Evolutionary conservation across 2,329 filamentous ascomycete genomes (phyloP).

Genomic region (Colletotrichum musae): DNA sequence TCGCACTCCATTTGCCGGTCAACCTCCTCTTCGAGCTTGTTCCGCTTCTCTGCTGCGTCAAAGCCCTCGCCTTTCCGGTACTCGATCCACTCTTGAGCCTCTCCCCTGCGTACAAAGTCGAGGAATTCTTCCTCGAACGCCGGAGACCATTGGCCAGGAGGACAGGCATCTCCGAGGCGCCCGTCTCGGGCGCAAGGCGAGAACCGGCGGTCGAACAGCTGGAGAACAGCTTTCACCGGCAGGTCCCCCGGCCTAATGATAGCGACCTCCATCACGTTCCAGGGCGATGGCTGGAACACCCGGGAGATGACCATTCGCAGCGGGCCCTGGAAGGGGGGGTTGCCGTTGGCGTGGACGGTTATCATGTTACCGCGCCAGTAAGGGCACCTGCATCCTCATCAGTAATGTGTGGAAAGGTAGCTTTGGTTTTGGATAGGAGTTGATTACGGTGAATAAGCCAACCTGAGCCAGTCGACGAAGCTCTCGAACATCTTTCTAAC

Average conservation of each 20-base stretch:
- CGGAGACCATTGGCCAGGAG: conserved; percentile 24
- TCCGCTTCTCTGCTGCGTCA: not conserved
- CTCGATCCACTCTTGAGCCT: conserved; percentile 23
- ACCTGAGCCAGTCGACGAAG: conserved; percentile 26
- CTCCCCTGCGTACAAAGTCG: conserved; percentile 22
- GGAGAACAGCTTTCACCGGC: conserved; percentile 24
- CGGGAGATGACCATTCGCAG: conserved; percentile 29
- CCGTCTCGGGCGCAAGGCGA: conserved; percentile 23
- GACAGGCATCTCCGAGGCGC: not conserved
- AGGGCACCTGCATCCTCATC: conserved; percentile 3
- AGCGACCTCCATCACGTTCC: conserved; percentile 32
- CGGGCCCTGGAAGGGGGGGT: conserved; percentile 16
- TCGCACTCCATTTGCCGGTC: conserved; percentile 26
- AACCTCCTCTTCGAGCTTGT: conserved; percentile 28
- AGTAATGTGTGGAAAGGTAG: not conserved
- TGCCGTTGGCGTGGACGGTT: conserved; percentile 11
- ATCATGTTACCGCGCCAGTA: conserved; percentile 36
- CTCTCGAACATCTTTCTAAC: conserved; percentile 11
- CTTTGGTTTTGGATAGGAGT: not conserved
- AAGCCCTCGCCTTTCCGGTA: conserved; percentile 2
- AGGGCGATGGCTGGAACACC: conserved; percentile 27
- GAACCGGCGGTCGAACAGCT: conserved; percentile 35
- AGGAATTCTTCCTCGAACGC: conserved; percentile 31
- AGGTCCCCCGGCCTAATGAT: conserved; percentile 7
- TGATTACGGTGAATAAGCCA: conserved; percentile 32